These are phyloP conservation scores for Closterium sp. DNA, from an alignment of 139 green algal species.

Conservation along the genomic window DNA sequence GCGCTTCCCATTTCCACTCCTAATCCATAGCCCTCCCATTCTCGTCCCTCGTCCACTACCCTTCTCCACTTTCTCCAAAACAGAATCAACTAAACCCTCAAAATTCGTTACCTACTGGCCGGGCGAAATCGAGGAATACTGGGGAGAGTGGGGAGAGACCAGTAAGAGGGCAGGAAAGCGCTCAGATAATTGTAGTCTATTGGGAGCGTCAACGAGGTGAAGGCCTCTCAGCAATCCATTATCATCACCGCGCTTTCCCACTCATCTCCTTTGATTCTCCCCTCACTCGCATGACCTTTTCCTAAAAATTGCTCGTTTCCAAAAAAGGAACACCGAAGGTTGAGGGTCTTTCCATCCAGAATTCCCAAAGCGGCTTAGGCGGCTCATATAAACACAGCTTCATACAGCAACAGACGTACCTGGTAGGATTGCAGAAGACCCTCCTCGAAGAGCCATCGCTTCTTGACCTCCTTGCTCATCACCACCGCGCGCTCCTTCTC, in stretches of 20 bases:
- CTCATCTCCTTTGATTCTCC: no score
- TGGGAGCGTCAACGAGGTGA: background rate
- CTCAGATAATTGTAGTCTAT: background rate
- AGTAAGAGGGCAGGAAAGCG: background rate
- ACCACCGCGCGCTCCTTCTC: conserved; percentile 64
- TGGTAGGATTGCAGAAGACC: conserved; percentile 78
- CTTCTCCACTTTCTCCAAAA: background rate
- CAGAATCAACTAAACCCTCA: no score
- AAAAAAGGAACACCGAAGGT: no score
- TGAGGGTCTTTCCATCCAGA: no score
- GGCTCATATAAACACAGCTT: no score
- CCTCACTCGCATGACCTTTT: no score
- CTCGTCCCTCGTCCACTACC: background rate
- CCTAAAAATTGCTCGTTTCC: no score
- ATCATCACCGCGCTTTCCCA: background rate
- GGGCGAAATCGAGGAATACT: no score
- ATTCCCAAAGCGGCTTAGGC: no score
- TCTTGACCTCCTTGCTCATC: conserved; percentile 41
- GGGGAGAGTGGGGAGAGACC: no score
- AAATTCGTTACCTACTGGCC: no score
- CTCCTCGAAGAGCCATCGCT: conserved; percentile 61
- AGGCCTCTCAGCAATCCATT: background rate
- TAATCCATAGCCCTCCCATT: background rate
- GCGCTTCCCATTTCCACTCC: background rate
- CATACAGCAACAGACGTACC: background rate